A percentile compares a stretch with the other conserved stretches of the same genome.
Evolutionary conservation across 495 filamentous ascomycete genomes (phyloP).

Genomic region (Thermothielavioides terrestris): DNA sequence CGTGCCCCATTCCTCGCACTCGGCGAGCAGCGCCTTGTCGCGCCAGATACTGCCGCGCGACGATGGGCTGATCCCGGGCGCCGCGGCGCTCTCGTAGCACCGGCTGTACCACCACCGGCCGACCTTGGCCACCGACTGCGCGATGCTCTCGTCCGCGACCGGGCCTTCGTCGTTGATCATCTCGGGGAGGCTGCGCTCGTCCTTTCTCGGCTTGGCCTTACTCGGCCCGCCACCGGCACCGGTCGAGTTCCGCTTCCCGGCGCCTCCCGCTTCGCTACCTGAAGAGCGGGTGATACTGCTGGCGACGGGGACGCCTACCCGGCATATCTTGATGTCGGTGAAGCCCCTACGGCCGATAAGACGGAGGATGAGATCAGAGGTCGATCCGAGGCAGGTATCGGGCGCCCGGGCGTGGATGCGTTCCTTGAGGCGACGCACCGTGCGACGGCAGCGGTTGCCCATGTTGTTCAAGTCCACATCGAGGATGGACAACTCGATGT

Average conservation of each 20-base stretch:
- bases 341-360: conserved; percentile 73
- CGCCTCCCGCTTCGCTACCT: conserved; percentile 6
- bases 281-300: conserved; percentile 48
- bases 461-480: conserved; percentile 85
- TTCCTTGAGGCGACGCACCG: conserved; percentile 70
- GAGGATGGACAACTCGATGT: conserved; percentile 76
- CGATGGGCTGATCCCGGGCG: conserved; percentile 38
- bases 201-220: conserved; percentile 30
- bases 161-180: conserved; percentile 57
- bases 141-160: conserved; percentile 68
- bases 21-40: conserved; percentile 63
- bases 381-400: conserved; percentile 59
- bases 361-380: conserved; percentile 69
- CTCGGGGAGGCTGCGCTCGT: conserved; percentile 55
- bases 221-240: background rate
- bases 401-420: conserved; percentile 52
- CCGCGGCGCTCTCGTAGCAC: conserved; percentile 69
- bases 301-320: conserved; percentile 82
- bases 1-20: conserved; percentile 79
- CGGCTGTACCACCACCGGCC: conserved; percentile 94
- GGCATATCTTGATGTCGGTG: conserved; percentile 73
- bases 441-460: conserved; percentile 64
- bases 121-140: conserved; percentile 83
- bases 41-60: conserved; percentile 65
- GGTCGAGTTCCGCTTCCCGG: conserved; percentile 5